Percentiles rank a stretch among this genome's conserved stretches.
Conservation (phyloP, 176 grass and related monocot species). For the Paspalum notatum region DNA sequence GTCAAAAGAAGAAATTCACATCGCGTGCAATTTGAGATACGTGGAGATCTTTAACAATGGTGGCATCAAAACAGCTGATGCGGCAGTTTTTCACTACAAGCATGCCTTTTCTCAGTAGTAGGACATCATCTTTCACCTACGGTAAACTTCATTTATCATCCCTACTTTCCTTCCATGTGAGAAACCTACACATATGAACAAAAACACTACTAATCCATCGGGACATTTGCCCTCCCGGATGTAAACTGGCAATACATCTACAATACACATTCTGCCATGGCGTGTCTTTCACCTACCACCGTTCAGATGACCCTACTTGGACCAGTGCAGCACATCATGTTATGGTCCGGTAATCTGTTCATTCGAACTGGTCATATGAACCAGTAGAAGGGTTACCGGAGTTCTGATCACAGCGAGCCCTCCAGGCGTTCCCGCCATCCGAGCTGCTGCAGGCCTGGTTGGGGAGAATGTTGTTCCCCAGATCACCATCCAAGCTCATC, state of each 20-base stretch:
- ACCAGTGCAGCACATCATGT: background rate
- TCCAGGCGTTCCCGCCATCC: slow-evolving; percentile 65
- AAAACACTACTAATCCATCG: slow-evolving; percentile 35
- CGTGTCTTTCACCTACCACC: background rate
- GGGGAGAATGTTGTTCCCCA: slow-evolving; percentile 57
- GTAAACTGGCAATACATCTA: slow-evolving; percentile 47
- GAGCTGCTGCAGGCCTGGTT: slow-evolving; percentile 73
- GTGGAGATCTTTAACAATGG: slow-evolving; percentile 32
- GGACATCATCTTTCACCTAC: slow-evolving; percentile 32
- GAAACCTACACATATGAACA: slow-evolving; percentile 63
- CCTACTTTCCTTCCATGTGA: slow-evolving; percentile 49
- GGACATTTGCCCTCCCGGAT: slow-evolving; percentile 39
- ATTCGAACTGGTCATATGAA: slow-evolving; percentile 83
- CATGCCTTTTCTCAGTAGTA: slow-evolving; percentile 28
- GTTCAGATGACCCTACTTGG: slow-evolving; percentile 11
- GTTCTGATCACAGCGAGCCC: slow-evolving; percentile 74
- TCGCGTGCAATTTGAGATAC: slow-evolving; percentile 8
- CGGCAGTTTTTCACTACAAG: slow-evolving; percentile 23
- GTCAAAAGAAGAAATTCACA: background rate
- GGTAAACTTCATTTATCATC: slow-evolving; percentile 45
- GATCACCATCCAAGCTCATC: slow-evolving; percentile 80
- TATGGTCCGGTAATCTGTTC: slow-evolving; percentile 38
- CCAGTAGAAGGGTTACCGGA: slow-evolving; percentile 72
- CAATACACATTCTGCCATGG: slow-evolving; percentile 22
- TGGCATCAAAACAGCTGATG: slow-evolving; percentile 20